These are phyloP conservation scores for Mariannaea elegans DNA, from an alignment of 2,329 filamentous ascomycete genomes.

Conservation along the genomic window DNA sequence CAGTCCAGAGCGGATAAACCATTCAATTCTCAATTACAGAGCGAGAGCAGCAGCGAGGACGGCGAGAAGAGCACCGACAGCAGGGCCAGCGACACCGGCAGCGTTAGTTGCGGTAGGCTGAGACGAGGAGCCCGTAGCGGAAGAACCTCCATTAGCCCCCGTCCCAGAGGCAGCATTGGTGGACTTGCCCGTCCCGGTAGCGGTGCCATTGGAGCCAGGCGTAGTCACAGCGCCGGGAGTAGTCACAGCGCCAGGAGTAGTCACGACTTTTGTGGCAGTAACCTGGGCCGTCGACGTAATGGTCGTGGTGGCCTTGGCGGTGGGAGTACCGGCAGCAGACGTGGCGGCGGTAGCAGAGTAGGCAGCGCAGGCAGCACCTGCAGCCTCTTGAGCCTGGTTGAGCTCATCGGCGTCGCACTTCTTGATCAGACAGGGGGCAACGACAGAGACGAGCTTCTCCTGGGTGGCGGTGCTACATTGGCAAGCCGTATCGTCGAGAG, in stretches of 20 bases:
- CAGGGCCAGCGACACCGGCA: constrained; percentile 39
- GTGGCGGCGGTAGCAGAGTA: constrained; percentile 27
- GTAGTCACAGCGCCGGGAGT: constrained; percentile 19
- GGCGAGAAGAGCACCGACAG: constrained; percentile 43
- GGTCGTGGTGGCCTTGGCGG: constrained; percentile 13
- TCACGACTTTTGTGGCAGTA: constrained; percentile 2
- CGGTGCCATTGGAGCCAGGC: constrained; percentile 21
- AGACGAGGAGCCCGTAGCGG: constrained; percentile 20
- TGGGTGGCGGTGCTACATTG: constrained; percentile 49
- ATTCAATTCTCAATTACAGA: constrained; percentile 38
- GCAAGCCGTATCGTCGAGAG: constrained; percentile 48
- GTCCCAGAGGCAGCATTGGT: constrained; percentile 7
- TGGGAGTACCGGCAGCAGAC: background rate
- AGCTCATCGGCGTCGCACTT: constrained; percentile 47
- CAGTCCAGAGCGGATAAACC: background rate
- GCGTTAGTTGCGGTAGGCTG: constrained; percentile 21
- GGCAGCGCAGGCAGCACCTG: constrained; percentile 41
- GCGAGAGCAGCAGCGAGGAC: constrained; percentile 44
- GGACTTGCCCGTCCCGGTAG: constrained; percentile 21
- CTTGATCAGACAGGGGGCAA: constrained; percentile 44
- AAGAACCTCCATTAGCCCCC: background rate
- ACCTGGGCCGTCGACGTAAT: constrained; percentile 11
- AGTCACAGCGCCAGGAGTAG: background rate
- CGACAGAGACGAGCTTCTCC: constrained; percentile 40
- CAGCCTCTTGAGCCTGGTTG: constrained; percentile 44